A percentile compares a stretch with the other conserved stretches of the same genome.
phyloP scores from a whole-genome alignment of 2,329 filamentous ascomycete genomes.

The Exophiala phaeomuriformis region DNA sequence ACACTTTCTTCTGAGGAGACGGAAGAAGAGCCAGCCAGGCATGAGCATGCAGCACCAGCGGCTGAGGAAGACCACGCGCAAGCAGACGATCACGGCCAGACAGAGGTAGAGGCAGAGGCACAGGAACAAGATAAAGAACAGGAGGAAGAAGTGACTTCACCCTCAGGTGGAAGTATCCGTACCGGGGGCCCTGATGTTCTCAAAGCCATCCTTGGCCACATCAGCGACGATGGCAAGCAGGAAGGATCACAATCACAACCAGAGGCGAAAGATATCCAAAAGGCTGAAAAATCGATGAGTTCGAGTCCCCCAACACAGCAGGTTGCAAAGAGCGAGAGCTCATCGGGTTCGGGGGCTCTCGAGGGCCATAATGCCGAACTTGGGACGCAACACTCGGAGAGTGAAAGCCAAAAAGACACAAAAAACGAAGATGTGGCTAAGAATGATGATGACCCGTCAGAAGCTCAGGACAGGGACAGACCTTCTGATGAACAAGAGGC shows the following conservation, averaged over 20 bases:
- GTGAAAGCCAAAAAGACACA: too few relatives aligned
- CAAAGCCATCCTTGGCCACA: constrained; percentile 23
- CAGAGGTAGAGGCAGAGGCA: constrained; percentile 4
- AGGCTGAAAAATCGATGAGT: not conserved
- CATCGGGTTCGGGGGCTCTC: too few relatives aligned
- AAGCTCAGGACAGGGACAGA: too few relatives aligned
- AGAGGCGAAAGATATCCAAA: not conserved
- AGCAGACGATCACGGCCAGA: not conserved
- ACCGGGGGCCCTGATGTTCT: constrained; percentile 23
- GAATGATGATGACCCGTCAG: too few relatives aligned
- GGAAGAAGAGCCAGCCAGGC: not conserved
- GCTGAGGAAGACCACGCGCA: not conserved
- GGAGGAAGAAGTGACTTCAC: constrained; percentile 12
- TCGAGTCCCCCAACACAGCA: too few relatives aligned
- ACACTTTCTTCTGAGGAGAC: not conserved
- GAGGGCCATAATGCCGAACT: too few relatives aligned
- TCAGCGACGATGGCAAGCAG: constrained; percentile 14
- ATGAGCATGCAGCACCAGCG: not conserved
- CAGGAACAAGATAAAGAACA: constrained; percentile 7
- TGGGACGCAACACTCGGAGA: too few relatives aligned
- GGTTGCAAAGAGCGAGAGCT: too few relatives aligned
- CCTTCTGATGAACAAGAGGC: too few relatives aligned
- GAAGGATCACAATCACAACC: not conserved
- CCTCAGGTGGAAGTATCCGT: constrained; percentile 24
- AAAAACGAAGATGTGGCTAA: too few relatives aligned